A percentile compares a stretch with the other conserved stretches of the same genome.
Evolutionary conservation across 805 yeast genomes (phyloP).

Genomic region (Pichia phayaonensis): DNA sequence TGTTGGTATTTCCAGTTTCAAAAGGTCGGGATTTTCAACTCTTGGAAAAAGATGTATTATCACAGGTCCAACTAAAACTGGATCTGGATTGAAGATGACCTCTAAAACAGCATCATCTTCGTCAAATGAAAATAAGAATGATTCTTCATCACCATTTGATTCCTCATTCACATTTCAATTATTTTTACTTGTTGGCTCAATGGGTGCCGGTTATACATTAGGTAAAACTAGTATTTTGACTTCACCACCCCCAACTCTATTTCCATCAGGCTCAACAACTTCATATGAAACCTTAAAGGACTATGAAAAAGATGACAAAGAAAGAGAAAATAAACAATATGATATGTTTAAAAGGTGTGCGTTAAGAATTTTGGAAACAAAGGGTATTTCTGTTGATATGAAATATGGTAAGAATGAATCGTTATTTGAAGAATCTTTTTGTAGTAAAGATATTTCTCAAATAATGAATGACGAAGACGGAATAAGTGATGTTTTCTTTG

Average conservation of each 20-base stretch:
- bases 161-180: constrained; percentile 23
- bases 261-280: constrained; percentile 24
- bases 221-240: constrained; percentile 21
- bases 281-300: constrained; percentile 14
- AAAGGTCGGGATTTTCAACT: not conserved
- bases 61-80: constrained; percentile 7
- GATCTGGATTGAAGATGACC: not conserved
- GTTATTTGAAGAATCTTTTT: constrained; percentile 8
- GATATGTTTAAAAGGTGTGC: constrained; percentile 23
- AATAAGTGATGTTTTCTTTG: constrained; percentile 18
- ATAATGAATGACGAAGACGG: constrained; percentile 16
- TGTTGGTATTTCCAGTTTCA: not conserved
- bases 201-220: constrained; percentile 29
- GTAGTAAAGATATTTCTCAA: constrained; percentile 16
- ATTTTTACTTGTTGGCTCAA: constrained; percentile 23
- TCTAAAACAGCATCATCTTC: not conserved
- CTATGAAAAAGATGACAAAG: constrained; percentile 10
- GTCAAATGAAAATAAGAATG: not conserved
- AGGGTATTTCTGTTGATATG: constrained; percentile 15
- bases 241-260: constrained; percentile 24
- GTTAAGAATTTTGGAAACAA: constrained; percentile 18
- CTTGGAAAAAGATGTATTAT: constrained; percentile 1
- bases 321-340: constrained; percentile 9
- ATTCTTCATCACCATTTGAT: constrained; percentile 13
- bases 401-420: constrained; percentile 13